Conservation (phyloP, 495 filamentous ascomycete genomes). For the Hypoxylon rickii region DNA sequence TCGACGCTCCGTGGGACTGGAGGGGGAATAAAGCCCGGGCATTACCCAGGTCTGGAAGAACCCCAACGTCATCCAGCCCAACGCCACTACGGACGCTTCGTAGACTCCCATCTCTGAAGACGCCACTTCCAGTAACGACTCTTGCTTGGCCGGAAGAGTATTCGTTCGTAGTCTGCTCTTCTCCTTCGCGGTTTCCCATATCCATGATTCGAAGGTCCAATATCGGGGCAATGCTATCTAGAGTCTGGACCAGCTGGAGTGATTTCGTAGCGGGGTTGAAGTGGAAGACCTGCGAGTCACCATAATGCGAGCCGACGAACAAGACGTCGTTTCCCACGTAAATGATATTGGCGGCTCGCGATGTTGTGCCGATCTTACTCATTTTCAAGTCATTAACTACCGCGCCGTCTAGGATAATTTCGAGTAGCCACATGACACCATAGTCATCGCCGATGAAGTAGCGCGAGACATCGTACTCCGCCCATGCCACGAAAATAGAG, state of each 20-base stretch:
- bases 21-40: slow-evolving; percentile 67
- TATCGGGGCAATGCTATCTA: slow-evolving; percentile 87
- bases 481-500: slow-evolving; percentile 87
- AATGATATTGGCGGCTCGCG: slow-evolving; percentile 74
- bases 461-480: slow-evolving; percentile 73
- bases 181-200: slow-evolving; percentile 79
- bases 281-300: slow-evolving; percentile 83
- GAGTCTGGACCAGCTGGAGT: slow-evolving; percentile 72
- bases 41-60: slow-evolving; percentile 78
- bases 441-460: slow-evolving; percentile 92
- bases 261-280: slow-evolving; percentile 48
- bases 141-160: slow-evolving; percentile 93
- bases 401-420: slow-evolving; percentile 66
- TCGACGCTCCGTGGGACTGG: slow-evolving; percentile 51
- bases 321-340: slow-evolving; percentile 75
- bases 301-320: slow-evolving; percentile 90
- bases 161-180: slow-evolving; percentile 75
- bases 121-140: slow-evolving; percentile 90
- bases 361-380: slow-evolving; percentile 68
- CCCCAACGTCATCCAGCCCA: slow-evolving; percentile 84
- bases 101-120: slow-evolving; percentile 81
- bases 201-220: slow-evolving; percentile 95
- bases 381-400: slow-evolving; percentile 60
- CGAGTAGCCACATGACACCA: slow-evolving; percentile 77
- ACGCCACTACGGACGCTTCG: slow-evolving; percentile 91